Conservation (phyloP, 2,329 filamentous ascomycete genomes). For the Colletotrichum eleusines region DNA sequence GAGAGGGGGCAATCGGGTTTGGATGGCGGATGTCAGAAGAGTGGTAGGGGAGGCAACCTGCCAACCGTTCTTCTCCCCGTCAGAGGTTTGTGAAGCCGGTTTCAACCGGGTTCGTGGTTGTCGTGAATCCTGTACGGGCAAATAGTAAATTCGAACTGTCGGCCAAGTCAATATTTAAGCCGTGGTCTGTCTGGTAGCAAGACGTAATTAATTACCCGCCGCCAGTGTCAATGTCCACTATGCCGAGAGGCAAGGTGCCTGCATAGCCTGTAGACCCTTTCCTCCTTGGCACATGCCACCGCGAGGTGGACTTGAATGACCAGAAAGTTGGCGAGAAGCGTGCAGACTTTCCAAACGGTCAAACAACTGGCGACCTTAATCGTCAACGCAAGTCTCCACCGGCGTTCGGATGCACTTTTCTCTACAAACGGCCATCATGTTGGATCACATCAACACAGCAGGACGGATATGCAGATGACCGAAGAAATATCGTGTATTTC, state of each 20-base stretch:
- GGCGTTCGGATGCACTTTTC: background rate
- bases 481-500: conserved; percentile 27
- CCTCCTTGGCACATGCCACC: background rate
- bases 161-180: background rate
- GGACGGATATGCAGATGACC: background rate
- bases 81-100: background rate
- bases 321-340: background rate
- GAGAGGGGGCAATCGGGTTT: background rate
- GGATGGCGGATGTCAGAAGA: background rate
- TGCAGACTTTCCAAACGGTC: background rate
- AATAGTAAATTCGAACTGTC: background rate
- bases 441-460: background rate
- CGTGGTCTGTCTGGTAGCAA: background rate
- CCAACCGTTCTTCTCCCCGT: too few species aligned
- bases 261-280: too few species aligned
- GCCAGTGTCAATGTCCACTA: background rate
- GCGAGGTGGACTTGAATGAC: background rate
- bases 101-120: background rate
- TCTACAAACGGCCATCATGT: background rate
- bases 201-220: background rate
- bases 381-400: background rate
- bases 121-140: background rate
- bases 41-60: background rate
- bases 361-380: background rate
- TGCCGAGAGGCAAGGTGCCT: background rate